A percentile compares a stretch with the other conserved stretches of the same genome.
phyloP scores from a whole-genome alignment of 371 early-diverging fungal species.

The Mucor sp. region DNA sequence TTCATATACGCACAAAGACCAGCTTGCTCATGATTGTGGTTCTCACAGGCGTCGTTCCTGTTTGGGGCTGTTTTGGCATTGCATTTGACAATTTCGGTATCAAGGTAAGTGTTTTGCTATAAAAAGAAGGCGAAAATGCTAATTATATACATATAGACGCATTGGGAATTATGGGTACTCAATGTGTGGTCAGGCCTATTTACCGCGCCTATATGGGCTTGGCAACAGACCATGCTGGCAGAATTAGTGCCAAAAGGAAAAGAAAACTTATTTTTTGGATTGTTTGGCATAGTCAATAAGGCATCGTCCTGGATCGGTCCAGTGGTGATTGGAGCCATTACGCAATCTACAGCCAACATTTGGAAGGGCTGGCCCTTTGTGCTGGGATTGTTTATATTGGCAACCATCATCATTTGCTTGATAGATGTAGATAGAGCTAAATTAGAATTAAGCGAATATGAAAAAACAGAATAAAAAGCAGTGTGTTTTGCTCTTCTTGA shows the following conservation, averaged over 20 bases:
- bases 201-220: slow-evolving; percentile 52
- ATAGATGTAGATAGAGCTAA: slow-evolving; percentile 60
- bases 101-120: slow-evolving; percentile 4
- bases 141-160: slow-evolving; percentile 5
- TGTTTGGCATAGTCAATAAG: slow-evolving; percentile 65
- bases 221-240: slow-evolving; percentile 32
- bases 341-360: slow-evolving; percentile 35
- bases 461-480: background rate
- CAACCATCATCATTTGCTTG: slow-evolving; percentile 39
- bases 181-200: slow-evolving; percentile 46
- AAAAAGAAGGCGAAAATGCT: background rate
- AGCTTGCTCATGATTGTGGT: slow-evolving; percentile 34
- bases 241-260: slow-evolving; percentile 56
- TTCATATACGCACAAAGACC: slow-evolving; percentile 33
- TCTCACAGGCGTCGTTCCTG: slow-evolving; percentile 25
- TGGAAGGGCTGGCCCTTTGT: slow-evolving; percentile 40
- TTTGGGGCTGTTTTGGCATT: slow-evolving; percentile 48
- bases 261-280: slow-evolving; percentile 58
- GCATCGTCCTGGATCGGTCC: slow-evolving; percentile 69
- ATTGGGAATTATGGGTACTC: slow-evolving; percentile 40
- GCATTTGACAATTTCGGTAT: slow-evolving; percentile 26
- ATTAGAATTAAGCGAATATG: slow-evolving; percentile 36
- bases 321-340: slow-evolving; percentile 57
- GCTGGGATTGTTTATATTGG: slow-evolving; percentile 43
- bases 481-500: background rate